These are phyloP conservation scores for Puccinia sorghi DNA, from an alignment of 1,284 basidiomycete species.

Conservation along the genomic window DNA sequence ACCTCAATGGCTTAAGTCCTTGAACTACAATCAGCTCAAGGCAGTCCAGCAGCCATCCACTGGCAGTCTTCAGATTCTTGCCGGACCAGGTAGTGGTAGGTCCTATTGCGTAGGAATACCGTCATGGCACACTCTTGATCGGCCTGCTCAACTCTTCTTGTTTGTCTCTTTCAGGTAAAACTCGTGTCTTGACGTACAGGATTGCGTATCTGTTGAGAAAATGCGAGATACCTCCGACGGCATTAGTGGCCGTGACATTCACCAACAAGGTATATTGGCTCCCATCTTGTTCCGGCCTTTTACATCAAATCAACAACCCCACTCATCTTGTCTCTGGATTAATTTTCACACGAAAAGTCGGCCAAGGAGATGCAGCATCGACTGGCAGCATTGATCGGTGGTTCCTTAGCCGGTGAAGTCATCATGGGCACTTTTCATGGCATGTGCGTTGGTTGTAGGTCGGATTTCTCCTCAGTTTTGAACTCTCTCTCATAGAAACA, in stretches of 20 bases:
- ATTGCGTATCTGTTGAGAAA: conserved; percentile 72
- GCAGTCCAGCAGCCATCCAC: conserved; percentile 69
- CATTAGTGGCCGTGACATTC: conserved; percentile 58
- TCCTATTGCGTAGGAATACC: conserved; percentile 51
- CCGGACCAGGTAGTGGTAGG: conserved; percentile 77
- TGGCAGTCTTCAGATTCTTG: conserved; percentile 75
- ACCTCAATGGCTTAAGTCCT: conserved; percentile 15
- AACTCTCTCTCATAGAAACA: conserved; percentile 62
- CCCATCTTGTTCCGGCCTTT: conserved; percentile 56
- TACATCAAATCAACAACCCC: not conserved
- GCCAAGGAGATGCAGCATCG: conserved; percentile 83
- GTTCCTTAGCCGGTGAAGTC: conserved; percentile 65
- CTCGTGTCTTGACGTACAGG: conserved; percentile 72
- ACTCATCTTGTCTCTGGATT: not conserved
- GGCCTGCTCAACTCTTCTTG: not conserved
- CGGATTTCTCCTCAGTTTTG: conserved; percentile 67
- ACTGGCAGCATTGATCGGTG: conserved; percentile 71
- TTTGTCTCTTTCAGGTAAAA: conserved; percentile 59
- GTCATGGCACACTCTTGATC: not conserved
- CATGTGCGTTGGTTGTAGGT: conserved; percentile 70
- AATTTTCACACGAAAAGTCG: conserved; percentile 74
- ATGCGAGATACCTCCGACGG: conserved; percentile 52
- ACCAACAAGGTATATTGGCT: conserved; percentile 60
- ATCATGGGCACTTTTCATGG: conserved; percentile 77
- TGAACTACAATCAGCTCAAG: conserved; percentile 56